phyloP scores from a whole-genome alignment of 148 eudicot genomes.

The Cornus controversa region DNA sequence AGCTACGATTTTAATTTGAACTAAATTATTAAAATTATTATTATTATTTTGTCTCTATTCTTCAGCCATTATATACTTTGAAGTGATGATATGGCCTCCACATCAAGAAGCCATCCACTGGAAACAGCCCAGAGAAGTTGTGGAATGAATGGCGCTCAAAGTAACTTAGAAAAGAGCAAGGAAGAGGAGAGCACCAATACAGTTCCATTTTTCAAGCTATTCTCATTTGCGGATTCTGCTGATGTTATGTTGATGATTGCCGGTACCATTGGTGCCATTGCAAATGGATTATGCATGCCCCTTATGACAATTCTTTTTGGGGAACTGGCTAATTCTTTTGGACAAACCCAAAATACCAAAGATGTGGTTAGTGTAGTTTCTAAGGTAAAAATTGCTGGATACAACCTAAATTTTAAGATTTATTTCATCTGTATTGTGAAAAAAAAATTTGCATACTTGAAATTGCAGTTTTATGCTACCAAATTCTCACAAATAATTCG shows the following conservation, averaged over 20 bases:
- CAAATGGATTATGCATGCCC: constrained; percentile 57
- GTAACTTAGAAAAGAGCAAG: not conserved
- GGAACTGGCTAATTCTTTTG: constrained; percentile 57
- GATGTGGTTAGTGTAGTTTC: constrained; percentile 42
- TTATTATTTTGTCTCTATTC: too few relatives aligned
- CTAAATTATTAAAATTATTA: too few relatives aligned
- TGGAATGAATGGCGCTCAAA: not conserved
- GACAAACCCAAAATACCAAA: constrained; percentile 37
- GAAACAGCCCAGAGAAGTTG: constrained; percentile 6
- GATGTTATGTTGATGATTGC: constrained; percentile 56
- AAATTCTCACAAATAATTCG: not conserved
- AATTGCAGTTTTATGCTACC: too few relatives aligned
- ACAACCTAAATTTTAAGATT: not conserved
- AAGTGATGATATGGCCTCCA: not conserved
- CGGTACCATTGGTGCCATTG: constrained; percentile 62
- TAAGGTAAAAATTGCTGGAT: constrained; percentile 28
- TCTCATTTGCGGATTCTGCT: constrained; percentile 57
- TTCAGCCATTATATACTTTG: too few relatives aligned
- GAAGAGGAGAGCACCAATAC: constrained; percentile 20
- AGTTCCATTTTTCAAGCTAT: constrained; percentile 61
- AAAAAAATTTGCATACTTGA: too few relatives aligned
- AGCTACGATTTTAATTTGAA: too few relatives aligned
- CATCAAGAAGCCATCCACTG: constrained; percentile 6
- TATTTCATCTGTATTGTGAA: not conserved
- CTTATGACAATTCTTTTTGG: constrained; percentile 61